Conservation (phyloP, 345 rosid genomes). For the Populus pruinosa region DNA sequence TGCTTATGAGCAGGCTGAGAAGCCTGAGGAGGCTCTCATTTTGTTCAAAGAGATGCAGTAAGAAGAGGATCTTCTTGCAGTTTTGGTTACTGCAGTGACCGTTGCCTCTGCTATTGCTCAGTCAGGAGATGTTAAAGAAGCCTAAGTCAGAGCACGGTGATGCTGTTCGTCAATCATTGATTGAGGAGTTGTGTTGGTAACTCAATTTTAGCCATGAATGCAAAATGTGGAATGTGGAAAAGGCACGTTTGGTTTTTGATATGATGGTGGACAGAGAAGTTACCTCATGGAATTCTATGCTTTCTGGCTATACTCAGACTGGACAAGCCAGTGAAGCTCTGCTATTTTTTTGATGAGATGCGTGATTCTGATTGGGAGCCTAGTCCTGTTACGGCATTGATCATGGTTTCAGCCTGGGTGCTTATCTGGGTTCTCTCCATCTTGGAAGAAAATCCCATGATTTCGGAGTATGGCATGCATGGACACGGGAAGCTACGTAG, state of each 20-base stretch:
- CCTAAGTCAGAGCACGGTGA: constrained; percentile 31
- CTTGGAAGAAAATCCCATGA: constrained; percentile 43
- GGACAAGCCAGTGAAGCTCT: constrained; percentile 54
- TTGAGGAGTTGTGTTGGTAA: constrained; percentile 38
- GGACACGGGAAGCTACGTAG: too few species aligned
- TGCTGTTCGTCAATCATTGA: constrained; percentile 25
- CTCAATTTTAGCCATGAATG: constrained; percentile 47
- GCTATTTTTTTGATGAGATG: constrained; percentile 39
- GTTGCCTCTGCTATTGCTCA: constrained; percentile 55
- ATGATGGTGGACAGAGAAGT: constrained; percentile 40
- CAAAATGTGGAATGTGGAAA: constrained; percentile 37
- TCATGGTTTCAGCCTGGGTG: constrained; percentile 51
- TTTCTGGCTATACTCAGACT: constrained; percentile 49
- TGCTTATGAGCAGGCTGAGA: constrained; percentile 27
- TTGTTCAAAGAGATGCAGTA: constrained; percentile 21
- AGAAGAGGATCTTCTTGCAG: constrained; percentile 30
- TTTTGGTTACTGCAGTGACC: constrained; percentile 39
- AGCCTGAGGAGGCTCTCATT: constrained; percentile 20
- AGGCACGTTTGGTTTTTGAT: constrained; percentile 46
- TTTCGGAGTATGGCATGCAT: not conserved
- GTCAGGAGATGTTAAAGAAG: constrained; percentile 31
- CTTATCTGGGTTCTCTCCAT: constrained; percentile 42
- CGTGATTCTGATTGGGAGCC: constrained; percentile 24
- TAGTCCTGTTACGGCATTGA: constrained; percentile 43
- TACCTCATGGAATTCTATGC: constrained; percentile 59